Evolutionary conservation across 352 stramenopile species (phyloP).

Genomic region (Phytophthora hybrid): DNA sequence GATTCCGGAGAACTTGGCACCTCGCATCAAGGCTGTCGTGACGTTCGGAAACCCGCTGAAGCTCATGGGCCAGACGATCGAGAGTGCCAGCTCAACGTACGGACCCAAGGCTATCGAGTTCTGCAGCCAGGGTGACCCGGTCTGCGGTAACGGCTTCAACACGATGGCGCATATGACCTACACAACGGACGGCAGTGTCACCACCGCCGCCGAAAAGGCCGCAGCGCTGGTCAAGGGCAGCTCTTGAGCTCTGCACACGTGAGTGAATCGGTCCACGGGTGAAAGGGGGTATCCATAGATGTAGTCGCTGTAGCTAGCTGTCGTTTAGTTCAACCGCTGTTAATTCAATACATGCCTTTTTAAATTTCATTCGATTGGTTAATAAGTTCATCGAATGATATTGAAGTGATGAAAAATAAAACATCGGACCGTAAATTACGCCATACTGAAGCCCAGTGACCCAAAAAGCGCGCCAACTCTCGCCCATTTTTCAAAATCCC

Average conservation of each 20-base stretch:
- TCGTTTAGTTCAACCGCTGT: neutral
- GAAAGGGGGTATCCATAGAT: neutral
- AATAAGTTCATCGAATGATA: too few relatives aligned
- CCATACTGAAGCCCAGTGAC: neutral
- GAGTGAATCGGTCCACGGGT: neutral
- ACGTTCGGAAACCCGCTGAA: constrained; percentile 49
- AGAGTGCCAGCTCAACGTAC: constrained; percentile 36
- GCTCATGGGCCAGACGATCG: constrained; percentile 39
- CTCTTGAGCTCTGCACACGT: neutral
- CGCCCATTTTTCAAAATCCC: neutral
- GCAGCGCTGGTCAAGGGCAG: constrained; percentile 18
- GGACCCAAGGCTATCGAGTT: constrained; percentile 42
- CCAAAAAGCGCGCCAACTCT: neutral
- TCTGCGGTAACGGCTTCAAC: constrained; percentile 44
- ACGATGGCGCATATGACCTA: constrained; percentile 42
- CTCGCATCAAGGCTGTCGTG: constrained; percentile 36
- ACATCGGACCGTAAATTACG: too few relatives aligned
- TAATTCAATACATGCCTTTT: neutral
- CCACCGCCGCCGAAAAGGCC: constrained; percentile 34
- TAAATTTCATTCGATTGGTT: too few relatives aligned
- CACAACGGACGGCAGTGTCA: constrained; percentile 38
- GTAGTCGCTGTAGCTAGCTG: neutral
- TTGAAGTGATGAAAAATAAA: too few relatives aligned
- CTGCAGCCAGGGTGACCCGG: constrained; percentile 43
- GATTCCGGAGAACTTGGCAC: constrained; percentile 33